phyloP scores from a whole-genome alignment of 306 rosid species.

The Gynostemma pentaphyllum region DNA sequence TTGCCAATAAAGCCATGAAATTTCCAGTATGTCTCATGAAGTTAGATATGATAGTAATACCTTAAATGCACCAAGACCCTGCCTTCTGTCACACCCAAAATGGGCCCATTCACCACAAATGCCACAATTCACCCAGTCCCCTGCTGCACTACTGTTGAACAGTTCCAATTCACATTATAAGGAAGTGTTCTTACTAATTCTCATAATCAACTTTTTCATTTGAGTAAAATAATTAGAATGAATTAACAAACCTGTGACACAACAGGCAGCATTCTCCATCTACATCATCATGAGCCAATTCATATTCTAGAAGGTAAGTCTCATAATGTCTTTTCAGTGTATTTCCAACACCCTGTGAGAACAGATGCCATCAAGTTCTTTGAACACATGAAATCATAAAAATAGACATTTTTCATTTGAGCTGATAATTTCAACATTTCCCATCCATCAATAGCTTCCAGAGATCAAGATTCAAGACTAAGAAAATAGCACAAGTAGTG shows the following conservation, averaged over 20 bases:
- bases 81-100: conserved; percentile 98
- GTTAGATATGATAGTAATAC: conserved; percentile 23
- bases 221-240: neutral
- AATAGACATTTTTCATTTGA: too few relatives aligned
- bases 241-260: conserved; percentile 76
- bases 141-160: conserved; percentile 95
- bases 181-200: conserved; percentile 10
- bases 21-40: neutral
- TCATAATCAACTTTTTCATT: neutral
- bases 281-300: conserved; percentile 95
- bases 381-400: conserved; percentile 4
- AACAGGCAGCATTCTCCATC: conserved; percentile 98
- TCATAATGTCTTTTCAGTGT: conserved; percentile 97
- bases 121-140: conserved; percentile 99
- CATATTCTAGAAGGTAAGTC: conserved; percentile 93
- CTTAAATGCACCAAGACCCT: conserved; percentile 99
- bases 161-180: conserved; percentile 12
- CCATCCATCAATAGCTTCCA: neutral
- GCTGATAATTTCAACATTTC: too few relatives aligned
- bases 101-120: conserved; percentile 99
- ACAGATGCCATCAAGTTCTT: conserved; percentile 2
- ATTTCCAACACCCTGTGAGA: conserved; percentile 93
- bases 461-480: neutral
- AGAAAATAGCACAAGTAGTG: neutral
- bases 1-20: too few relatives aligned